phyloP scores from a whole-genome alignment of 306 rosid species.

The Corylus avellana region DNA sequence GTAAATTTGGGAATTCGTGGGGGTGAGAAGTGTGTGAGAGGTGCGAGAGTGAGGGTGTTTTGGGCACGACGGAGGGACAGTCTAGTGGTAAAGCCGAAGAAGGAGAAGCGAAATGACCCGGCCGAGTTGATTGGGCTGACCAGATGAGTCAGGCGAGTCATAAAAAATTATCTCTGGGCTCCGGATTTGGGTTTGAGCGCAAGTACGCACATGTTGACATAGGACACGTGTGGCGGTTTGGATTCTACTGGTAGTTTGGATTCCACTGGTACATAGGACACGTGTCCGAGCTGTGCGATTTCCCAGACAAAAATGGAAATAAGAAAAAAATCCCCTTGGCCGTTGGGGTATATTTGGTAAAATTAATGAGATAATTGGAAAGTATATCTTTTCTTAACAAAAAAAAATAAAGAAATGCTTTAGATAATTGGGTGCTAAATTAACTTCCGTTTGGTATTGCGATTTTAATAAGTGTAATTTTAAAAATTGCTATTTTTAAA shows the following conservation, averaged over 20 bases:
- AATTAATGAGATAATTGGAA: too few relatives aligned
- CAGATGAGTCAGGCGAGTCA: constrained; percentile 49
- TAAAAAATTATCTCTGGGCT: neutral
- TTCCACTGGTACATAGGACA: neutral
- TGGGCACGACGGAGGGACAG: constrained; percentile 5
- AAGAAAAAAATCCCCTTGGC: too few relatives aligned
- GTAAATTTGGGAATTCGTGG: constrained; percentile 6
- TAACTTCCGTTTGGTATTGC: too few relatives aligned
- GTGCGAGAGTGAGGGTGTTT: neutral
- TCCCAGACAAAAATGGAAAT: too few relatives aligned
- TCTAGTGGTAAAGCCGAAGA: constrained; percentile 5
- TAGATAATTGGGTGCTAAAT: too few relatives aligned
- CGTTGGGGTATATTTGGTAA: too few relatives aligned
- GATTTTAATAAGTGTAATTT: too few relatives aligned
- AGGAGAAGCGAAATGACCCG: constrained; percentile 32
- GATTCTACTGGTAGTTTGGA: too few relatives aligned
- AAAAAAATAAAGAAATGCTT: too few relatives aligned
- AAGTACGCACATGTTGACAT: neutral
- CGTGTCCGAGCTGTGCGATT: neutral
- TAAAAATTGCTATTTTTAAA: too few relatives aligned
- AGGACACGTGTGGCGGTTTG: neutral
- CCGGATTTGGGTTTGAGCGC: neutral
- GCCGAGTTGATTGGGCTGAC: constrained; percentile 39
- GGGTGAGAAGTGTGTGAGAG: constrained; percentile 35
- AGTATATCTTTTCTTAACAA: too few relatives aligned